phyloP scores from a whole-genome alignment of 1,139 yeast species.

The Yamadazyma epiphylla region DNA sequence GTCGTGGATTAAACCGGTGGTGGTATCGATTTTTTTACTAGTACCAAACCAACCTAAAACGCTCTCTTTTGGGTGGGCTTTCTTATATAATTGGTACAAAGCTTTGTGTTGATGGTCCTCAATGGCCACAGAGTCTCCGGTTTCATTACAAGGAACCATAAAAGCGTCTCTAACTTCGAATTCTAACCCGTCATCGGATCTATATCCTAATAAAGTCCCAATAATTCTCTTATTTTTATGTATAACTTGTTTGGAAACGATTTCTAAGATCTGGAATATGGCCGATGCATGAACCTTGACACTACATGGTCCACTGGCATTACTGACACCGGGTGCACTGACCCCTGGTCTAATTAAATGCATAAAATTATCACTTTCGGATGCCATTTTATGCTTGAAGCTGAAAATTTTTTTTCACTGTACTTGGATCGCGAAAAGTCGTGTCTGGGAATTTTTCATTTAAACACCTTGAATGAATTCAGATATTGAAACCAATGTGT shows the following conservation, averaged over 20 bases:
- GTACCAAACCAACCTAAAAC: constrained; percentile 92
- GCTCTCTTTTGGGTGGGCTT: constrained; percentile 74
- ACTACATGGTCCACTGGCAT: constrained; percentile 44
- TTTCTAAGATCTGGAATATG: constrained; percentile 61
- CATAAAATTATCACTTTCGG: constrained; percentile 27
- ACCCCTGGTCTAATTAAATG: constrained; percentile 62
- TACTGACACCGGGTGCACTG: constrained; percentile 50
- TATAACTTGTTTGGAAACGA: constrained; percentile 42
- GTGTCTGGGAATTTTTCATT: no score
- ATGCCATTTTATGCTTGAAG: not conserved
- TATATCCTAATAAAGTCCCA: constrained; percentile 77
- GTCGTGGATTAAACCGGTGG: constrained; percentile 82
- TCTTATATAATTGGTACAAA: constrained; percentile 69
- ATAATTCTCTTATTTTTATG: constrained; percentile 58
- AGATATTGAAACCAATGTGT: constrained; percentile 14
- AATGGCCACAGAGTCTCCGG: constrained; percentile 68
- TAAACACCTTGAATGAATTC: not conserved
- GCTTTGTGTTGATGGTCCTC: constrained; percentile 73
- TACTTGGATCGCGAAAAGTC: not conserved
- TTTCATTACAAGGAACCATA: constrained; percentile 80
- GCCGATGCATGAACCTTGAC: constrained; percentile 68
- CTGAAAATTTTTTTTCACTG: constrained; percentile 4
- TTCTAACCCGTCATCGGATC: constrained; percentile 84
- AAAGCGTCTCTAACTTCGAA: constrained; percentile 74
- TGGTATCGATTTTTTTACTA: constrained; percentile 56